Base-by-base conservation (phyloP, 1,284 basidiomycete species). In the Retiboletus flavoniger region DNA sequence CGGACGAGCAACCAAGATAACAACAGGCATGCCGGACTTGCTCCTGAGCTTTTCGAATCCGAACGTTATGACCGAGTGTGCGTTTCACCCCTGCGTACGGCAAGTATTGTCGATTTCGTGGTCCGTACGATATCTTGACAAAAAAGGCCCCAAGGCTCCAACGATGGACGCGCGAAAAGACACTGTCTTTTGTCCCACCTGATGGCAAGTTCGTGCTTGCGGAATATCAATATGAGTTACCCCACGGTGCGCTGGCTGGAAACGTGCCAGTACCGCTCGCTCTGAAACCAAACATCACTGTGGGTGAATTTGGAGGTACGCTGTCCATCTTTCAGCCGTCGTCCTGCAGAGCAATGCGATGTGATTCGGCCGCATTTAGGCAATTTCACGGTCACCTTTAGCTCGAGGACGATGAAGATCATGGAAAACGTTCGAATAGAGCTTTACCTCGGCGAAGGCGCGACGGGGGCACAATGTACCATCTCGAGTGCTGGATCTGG, bases 1-100 rank as follows among this genome's bases (percentile, higher is more conserved):
- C 47, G 17, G 44, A 35, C 49, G 47, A 17, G 34, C 31, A 46
- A 50, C 50, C 16, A 24, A 24, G 53, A 35, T 41, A 13, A 40
- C n/a, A 45, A 54, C 73, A 83, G 94, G 95, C 32, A 95, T 89
- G 57, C 95, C 95, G 3, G 95, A 98, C 68, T 79, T 96, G 50
- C 74, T 88, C 2, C 72, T 98, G 50, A 87, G 82, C 4, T 90
- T 98, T 64, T 81, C 85, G 21, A 95, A 96, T 67, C 78, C 90
- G 0, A 80, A 84, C 57, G 78, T 85, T 35, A 75, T 98, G 58
- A 75, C 78, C 3, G 91, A 96, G 60, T 89, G 86, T 59, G 84
- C 90, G 1, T 96, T 97, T 69, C 95, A 98, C 69, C 86, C 93
- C 31, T 98, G 94, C 69, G 85, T 98, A 48, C 80, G 93, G 91